Conservation (phyloP, 228 moss, liverwort and hornwort species). For the Sphagnum fallax region DNA sequence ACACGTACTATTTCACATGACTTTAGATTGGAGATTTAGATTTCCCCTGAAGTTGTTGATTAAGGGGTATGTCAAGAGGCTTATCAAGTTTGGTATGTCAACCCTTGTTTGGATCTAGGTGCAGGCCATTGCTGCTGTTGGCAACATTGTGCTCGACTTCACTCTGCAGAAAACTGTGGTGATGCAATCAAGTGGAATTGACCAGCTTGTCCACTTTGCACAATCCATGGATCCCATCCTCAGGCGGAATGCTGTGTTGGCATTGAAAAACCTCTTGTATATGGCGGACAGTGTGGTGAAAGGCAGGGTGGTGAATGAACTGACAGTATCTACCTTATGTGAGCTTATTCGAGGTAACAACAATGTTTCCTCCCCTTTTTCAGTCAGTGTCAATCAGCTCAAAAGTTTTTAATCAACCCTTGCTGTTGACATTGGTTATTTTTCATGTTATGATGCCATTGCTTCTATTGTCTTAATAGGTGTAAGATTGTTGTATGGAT, state of each 20-base stretch:
- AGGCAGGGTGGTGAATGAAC: conserved; percentile 74
- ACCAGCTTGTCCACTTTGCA: conserved; percentile 79
- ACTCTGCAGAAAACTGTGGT: conserved; percentile 70
- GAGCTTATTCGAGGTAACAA: conserved; percentile 60
- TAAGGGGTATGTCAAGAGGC: too few relatives aligned
- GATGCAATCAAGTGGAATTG: conserved; percentile 82
- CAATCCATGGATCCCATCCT: conserved; percentile 84
- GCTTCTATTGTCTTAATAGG: neutral
- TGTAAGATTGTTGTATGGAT: neutral
- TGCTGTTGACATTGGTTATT: neutral
- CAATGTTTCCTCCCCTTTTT: neutral
- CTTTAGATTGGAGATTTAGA: too few relatives aligned
- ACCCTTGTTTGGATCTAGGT: conserved; percentile 18
- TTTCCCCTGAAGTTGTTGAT: too few relatives aligned
- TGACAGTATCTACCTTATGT: conserved; percentile 69
- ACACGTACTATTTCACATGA: too few relatives aligned
- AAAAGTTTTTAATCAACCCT: too few relatives aligned
- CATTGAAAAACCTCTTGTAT: conserved; percentile 88
- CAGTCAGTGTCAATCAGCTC: too few relatives aligned
- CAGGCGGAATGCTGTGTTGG: conserved; percentile 84
- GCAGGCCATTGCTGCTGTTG: conserved; percentile 72
- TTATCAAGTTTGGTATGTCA: too few relatives aligned
- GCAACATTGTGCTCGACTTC: conserved; percentile 93
- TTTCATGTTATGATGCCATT: neutral
- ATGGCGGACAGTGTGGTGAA: conserved; percentile 88